phyloP scores from a whole-genome alignment of 2,329 filamentous ascomycete species.

The Thielaviopsis ethacetica region DNA sequence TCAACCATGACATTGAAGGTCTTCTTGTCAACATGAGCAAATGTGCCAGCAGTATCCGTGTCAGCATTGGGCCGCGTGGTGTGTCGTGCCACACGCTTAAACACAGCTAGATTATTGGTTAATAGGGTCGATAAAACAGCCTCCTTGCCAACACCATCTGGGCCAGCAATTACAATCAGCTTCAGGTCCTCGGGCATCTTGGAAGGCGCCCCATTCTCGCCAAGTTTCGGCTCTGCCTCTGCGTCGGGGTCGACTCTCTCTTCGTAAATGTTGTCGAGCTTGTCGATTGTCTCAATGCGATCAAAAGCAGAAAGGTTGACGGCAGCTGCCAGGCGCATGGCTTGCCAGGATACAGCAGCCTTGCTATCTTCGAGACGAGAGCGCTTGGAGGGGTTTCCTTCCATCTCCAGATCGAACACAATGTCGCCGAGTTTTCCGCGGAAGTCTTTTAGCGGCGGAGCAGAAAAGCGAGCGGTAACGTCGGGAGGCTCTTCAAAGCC shows the following conservation, averaged over 20 bases:
- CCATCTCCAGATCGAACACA: slow-evolving; percentile 76
- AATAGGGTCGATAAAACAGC: slow-evolving; percentile 47
- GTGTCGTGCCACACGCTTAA: slow-evolving; percentile 40
- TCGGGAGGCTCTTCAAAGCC: slow-evolving; percentile 40
- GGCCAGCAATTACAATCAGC: slow-evolving; percentile 52
- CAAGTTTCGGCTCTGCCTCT: not conserved
- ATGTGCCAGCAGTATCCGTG: slow-evolving; percentile 35
- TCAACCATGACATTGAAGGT: slow-evolving; percentile 42
- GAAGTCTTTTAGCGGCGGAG: slow-evolving; percentile 26
- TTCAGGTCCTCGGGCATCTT: slow-evolving; percentile 31
- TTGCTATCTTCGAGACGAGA: slow-evolving; percentile 49
- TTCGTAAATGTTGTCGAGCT: slow-evolving; percentile 42
- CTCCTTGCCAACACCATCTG: slow-evolving; percentile 44
- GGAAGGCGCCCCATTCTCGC: slow-evolving; percentile 11
- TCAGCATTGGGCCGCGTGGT: slow-evolving; percentile 34
- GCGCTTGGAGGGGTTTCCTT: slow-evolving; percentile 43
- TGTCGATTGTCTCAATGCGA: slow-evolving; percentile 70
- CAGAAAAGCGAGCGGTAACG: slow-evolving; percentile 30
- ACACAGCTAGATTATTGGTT: slow-evolving; percentile 46
- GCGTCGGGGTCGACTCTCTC: slow-evolving; percentile 15
- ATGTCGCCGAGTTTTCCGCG: slow-evolving; percentile 58
- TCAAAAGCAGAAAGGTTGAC: slow-evolving; percentile 66
- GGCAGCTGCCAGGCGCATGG: slow-evolving; percentile 62
- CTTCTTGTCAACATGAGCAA: slow-evolving; percentile 38
- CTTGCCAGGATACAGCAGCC: slow-evolving; percentile 80